Conservation (phyloP, 2,329 filamentous ascomycete species). For the Penicillium frequentans region DNA sequence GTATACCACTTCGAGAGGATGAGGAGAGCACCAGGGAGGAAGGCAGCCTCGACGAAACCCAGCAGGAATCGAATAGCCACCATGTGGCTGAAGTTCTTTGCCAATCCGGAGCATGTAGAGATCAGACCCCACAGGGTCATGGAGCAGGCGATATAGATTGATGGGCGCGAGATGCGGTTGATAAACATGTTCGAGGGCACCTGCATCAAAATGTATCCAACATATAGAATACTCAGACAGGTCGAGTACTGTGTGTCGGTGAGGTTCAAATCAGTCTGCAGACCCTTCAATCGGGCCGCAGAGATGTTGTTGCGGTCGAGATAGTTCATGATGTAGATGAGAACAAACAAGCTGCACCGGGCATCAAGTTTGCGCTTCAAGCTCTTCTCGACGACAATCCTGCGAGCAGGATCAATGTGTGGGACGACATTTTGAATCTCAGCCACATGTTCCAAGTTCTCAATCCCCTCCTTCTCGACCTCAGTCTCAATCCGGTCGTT, state of each 20-base stretch:
- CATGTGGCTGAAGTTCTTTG: conserved; percentile 36
- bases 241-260: conserved; percentile 38
- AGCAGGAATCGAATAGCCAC: conserved; percentile 40
- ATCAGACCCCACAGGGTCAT: conserved; percentile 61
- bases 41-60: conserved; percentile 41
- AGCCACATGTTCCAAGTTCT: conserved; percentile 21
- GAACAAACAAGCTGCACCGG: conserved; percentile 26
- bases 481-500: conserved; percentile 14
- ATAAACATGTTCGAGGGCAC: conserved; percentile 50
- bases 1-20: conserved; percentile 52
- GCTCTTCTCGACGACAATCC: conserved; percentile 24
- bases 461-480: conserved; percentile 17
- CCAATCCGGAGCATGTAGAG: conserved; percentile 56
- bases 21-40: conserved; percentile 39
- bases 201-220: conserved; percentile 49
- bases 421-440: conserved; percentile 7
- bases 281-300: conserved; percentile 40
- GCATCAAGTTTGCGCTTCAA: conserved; percentile 29
- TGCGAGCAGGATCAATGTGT: conserved; percentile 24
- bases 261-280: conserved; percentile 40
- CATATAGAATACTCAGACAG: conserved; percentile 46
- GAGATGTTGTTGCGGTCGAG: conserved; percentile 45
- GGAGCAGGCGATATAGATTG: conserved; percentile 45
- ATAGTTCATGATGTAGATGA: conserved; percentile 37
- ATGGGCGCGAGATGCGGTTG: conserved; percentile 47